Base-by-base conservation (phyloP, 2,329 filamentous ascomycete genomes). In the Diaporthe destruens region DNA sequence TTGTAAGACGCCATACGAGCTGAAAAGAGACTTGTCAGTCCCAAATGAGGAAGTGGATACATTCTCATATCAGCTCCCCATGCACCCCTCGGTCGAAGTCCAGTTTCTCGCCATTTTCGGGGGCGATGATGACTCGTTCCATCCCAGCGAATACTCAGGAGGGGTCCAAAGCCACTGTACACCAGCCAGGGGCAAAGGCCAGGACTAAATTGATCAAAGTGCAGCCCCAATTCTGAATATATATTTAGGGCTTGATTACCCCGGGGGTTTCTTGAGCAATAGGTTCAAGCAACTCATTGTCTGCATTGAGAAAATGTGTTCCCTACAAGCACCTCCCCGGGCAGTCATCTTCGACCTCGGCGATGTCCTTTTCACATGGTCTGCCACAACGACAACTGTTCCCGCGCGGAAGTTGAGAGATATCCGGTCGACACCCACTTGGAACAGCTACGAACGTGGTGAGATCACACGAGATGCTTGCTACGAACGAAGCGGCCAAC, bases 381-480 rank as follows among this genome's bases (percentile, higher is more conserved):
- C 47, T 8, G 47, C 47, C n/a, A 51, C 47, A 23, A 51, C n/a
- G 20, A n/a, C 47, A 7, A 23, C n/a, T 51, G 6, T 51, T 76
- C 29, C 81, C 80, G 80, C 44, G 75, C 49, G 74, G 76, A 20
- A 78, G 12, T 18, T 44, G 42, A 44, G 14, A 16, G 42, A 44
- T 44, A 44, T 44, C 42, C 42, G 18, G 42, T 44, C 42, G 42
- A 44, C 42, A 44, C 16, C 42, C 2, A 44, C 42, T 44, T 44
- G 42, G 42, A 18, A 44, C 42, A 44, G 42, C 14, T 44, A 79
- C 53, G 79, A 81, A 59, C 74, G 79, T 66, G 76, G 77, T 39
- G 67, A 78, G 75, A 73, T 81, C 44, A 75, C 69, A 39, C 75
- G 79, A 55, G 76, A 78, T 12, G 74, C 68, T n/a, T 77, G 75